Evolutionary conservation across 768 basidiomycete genomes (phyloP).

Genomic region (Tricholoma flavovirens): DNA sequence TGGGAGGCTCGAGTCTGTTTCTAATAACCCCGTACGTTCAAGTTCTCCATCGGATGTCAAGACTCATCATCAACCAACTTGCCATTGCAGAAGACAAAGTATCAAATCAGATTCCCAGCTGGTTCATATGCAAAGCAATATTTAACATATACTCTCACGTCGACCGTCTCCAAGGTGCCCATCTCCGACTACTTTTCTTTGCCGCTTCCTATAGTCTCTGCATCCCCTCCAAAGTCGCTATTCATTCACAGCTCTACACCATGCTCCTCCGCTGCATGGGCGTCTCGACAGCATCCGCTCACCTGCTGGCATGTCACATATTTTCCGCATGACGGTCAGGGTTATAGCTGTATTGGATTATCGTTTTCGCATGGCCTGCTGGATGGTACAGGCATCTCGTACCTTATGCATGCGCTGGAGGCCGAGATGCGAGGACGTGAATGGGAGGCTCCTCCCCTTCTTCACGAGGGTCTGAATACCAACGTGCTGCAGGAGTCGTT

Average conservation of each 20-base stretch:
- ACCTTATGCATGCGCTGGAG: slow-evolving; percentile 31
- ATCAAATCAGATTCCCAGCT: slow-evolving; percentile 32
- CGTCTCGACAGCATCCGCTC: slow-evolving; percentile 27
- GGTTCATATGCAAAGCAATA: slow-evolving; percentile 29
- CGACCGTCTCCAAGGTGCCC: slow-evolving; percentile 25
- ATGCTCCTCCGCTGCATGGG: slow-evolving; percentile 31
- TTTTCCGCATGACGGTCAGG: slow-evolving; percentile 27
- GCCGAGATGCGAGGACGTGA: slow-evolving; percentile 32
- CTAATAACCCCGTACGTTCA: slow-evolving; percentile 13
- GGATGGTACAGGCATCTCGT: slow-evolving; percentile 34
- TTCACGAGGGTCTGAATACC: slow-evolving; percentile 23
- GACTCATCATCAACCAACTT: background rate
- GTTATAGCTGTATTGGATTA: slow-evolving; percentile 37
- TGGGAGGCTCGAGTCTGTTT: slow-evolving; percentile 20
- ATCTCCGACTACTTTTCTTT: slow-evolving; percentile 30
- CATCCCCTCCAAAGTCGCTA: slow-evolving; percentile 30
- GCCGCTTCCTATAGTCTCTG: slow-evolving; percentile 27
- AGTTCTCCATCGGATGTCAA: background rate
- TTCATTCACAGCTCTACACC: slow-evolving; percentile 36
- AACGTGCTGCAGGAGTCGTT: slow-evolving; percentile 31
- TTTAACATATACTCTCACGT: slow-evolving; percentile 31
- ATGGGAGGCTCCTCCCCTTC: slow-evolving; percentile 32
- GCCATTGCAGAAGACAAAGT: slow-evolving; percentile 24
- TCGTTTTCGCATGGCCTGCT: slow-evolving; percentile 37
- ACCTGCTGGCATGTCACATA: slow-evolving; percentile 41